Evolutionary conservation across 1,284 basidiomycete genomes (phyloP).

Genomic region (Salmacisia buchloeana): DNA sequence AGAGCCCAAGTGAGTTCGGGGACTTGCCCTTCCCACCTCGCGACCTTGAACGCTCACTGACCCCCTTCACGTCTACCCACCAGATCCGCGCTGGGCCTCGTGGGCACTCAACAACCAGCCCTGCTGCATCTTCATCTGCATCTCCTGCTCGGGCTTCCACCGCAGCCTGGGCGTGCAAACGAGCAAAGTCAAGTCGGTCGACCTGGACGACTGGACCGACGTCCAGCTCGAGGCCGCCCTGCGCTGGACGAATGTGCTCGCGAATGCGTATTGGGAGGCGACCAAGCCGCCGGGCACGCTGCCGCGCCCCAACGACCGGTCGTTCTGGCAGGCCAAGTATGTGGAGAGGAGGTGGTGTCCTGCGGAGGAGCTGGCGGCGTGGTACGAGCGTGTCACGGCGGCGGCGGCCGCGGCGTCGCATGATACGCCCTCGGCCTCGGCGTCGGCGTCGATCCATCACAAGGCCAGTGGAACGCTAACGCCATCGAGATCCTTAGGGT

Average conservation of each 20-base stretch:
- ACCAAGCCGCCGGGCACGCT: slow-evolving; percentile 18
- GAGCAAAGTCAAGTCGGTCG: slow-evolving; percentile 55
- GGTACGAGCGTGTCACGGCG: neutral
- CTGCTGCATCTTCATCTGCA: slow-evolving; percentile 55
- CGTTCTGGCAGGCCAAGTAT: slow-evolving; percentile 9
- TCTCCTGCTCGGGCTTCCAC: slow-evolving; percentile 56
- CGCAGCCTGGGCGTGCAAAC: slow-evolving; percentile 56
- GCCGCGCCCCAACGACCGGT: neutral
- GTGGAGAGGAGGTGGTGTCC: slow-evolving; percentile 5
- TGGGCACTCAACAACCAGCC: slow-evolving; percentile 49
- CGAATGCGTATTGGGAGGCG: slow-evolving; percentile 32
- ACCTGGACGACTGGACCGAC: slow-evolving; percentile 53
- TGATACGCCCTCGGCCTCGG: no score
- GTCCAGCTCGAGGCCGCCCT: slow-evolving; percentile 33
- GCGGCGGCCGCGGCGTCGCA: neutral
- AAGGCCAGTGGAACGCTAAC: neutral
- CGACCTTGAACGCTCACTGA: neutral
- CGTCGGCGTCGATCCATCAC: neutral
- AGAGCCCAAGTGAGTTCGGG: slow-evolving; percentile 33
- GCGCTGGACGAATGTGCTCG: slow-evolving; percentile 31
- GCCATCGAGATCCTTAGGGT: neutral
- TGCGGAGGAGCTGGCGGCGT: neutral
- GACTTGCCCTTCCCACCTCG: neutral
- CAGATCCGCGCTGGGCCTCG: slow-evolving; percentile 52
- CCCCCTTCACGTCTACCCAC: neutral